These are phyloP conservation scores for Entophlyctis luteolus DNA, from an alignment of 192 early-diverging fungal genomes.

Conservation along the genomic window DNA sequence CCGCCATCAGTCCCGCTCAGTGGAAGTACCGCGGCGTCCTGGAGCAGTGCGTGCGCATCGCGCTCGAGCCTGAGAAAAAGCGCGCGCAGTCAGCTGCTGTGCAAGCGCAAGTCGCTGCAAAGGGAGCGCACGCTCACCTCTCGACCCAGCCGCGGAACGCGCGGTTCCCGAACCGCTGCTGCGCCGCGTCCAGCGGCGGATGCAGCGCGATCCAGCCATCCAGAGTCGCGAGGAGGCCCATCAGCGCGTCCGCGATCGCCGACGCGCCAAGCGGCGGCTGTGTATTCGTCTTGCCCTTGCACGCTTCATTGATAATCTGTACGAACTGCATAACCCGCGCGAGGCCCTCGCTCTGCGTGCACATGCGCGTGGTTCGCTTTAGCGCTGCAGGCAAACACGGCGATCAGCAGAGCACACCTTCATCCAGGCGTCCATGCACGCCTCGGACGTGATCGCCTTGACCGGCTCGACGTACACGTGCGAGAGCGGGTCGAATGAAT, in stretches of 20 bases:
- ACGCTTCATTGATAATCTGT: neutral
- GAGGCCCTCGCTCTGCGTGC: conserved; percentile 33
- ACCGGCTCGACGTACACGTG: conserved; percentile 33
- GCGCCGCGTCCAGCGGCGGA: conserved; percentile 59
- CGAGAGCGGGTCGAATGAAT: neutral
- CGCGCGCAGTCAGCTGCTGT: neutral
- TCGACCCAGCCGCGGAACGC: conserved; percentile 80
- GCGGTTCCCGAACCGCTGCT: conserved; percentile 87
- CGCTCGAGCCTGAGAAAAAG: conserved; percentile 2
- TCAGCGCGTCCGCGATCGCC: conserved; percentile 45
- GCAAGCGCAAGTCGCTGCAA: neutral
- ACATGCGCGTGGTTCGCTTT: conserved; percentile 75
- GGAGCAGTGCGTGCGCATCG: neutral
- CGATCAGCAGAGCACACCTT: conserved; percentile 66
- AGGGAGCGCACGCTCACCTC: conserved; percentile 46
- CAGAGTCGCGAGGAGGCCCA: conserved; percentile 64
- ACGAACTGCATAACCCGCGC: neutral
- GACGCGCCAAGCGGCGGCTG: neutral
- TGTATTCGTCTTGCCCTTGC: conserved; percentile 1
- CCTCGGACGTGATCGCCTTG: conserved; percentile 56
- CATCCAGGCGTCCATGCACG: conserved; percentile 62
- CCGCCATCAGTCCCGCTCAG: neutral
- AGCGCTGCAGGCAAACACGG: conserved; percentile 65
- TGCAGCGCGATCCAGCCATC: conserved; percentile 70
- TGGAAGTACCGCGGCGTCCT: neutral